Percentiles rank a stretch among this genome's conserved stretches.
Evolutionary conservation across 495 filamentous ascomycete genomes (phyloP).

Genomic region (Lichenothelia convexa): DNA sequence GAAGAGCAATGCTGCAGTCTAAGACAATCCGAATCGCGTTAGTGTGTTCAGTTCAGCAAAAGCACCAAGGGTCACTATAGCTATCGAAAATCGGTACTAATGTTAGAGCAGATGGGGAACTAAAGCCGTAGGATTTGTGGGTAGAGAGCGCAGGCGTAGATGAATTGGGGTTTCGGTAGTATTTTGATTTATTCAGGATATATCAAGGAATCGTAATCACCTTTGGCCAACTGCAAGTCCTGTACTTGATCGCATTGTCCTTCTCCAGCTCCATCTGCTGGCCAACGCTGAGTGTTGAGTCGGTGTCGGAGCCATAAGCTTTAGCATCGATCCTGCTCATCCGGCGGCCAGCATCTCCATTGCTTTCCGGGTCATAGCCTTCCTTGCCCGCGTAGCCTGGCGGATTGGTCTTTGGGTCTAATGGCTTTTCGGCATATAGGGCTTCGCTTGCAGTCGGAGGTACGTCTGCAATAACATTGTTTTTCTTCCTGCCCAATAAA

Average conservation of each 20-base stretch:
- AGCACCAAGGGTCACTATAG: no score
- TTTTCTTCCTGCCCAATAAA: neutral
- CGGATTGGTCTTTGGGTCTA: neutral
- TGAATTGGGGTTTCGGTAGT: neutral
- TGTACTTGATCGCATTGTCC: conserved; percentile 66
- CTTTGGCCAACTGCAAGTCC: conserved; percentile 84
- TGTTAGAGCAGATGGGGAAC: no score
- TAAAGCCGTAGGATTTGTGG: neutral
- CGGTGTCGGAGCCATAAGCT: conserved; percentile 19
- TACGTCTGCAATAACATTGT: neutral
- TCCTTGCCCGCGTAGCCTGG: neutral
- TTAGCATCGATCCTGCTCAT: conserved; percentile 18
- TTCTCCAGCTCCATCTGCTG: conserved; percentile 64
- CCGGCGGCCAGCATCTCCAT: conserved; percentile 6
- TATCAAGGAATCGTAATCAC: conserved; percentile 16
- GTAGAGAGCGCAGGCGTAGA: neutral
- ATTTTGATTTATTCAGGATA: neutral
- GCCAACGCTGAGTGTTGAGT: conserved; percentile 32
- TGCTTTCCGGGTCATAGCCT: conserved; percentile 11
- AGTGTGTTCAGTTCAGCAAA: no score
- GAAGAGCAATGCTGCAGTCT: conserved; percentile 75
- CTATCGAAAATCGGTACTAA: no score
- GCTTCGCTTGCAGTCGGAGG: neutral
- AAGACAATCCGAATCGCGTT: no score
- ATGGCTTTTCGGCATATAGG: neutral